A percentile compares a stretch with the other conserved stretches of the same genome.
phyloP scores from a whole-genome alignment of 176 grass and related monocot species.

The Zoysia pacifica region DNA sequence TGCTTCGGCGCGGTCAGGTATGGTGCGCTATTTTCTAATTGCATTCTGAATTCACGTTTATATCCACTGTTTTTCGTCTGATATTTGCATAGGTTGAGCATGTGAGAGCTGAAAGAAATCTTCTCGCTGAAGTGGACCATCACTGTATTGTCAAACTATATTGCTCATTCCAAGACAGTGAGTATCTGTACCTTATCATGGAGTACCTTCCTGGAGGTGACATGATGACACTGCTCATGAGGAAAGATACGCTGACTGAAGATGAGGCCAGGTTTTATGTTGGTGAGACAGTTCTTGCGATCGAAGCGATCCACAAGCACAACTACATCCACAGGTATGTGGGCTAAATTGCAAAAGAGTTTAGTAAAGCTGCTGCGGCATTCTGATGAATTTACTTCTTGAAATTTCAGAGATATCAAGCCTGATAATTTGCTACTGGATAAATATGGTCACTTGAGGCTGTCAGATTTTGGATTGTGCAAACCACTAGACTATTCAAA shows the following conservation, averaged over 20 bases:
- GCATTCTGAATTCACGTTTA: slow-evolving; percentile 20
- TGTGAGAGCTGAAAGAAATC: slow-evolving; percentile 98
- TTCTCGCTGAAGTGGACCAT: slow-evolving; percentile 94
- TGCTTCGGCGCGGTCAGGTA: slow-evolving; percentile 98
- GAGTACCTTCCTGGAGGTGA: slow-evolving; percentile 97
- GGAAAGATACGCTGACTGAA: slow-evolving; percentile 88
- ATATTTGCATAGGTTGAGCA: slow-evolving; percentile 78
- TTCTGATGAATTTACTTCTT: slow-evolving; percentile 30
- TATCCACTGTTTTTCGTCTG: background rate
- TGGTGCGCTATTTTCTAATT: slow-evolving; percentile 4
- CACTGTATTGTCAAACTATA: slow-evolving; percentile 96
- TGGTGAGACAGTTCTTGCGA: slow-evolving; percentile 83
- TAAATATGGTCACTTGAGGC: slow-evolving; percentile 87
- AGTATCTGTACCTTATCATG: slow-evolving; percentile 97
- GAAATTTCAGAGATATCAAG: slow-evolving; percentile 91
- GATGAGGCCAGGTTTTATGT: slow-evolving; percentile 91
- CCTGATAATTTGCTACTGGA: slow-evolving; percentile 98
- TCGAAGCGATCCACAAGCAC: slow-evolving; percentile 93
- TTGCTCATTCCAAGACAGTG: slow-evolving; percentile 93
- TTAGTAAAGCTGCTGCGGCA: background rate
- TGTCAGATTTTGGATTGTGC: slow-evolving; percentile 97
- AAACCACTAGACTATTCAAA: slow-evolving; percentile 85
- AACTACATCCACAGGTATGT: slow-evolving; percentile 96
- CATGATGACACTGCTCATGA: slow-evolving; percentile 98
- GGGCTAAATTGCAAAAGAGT: background rate